Evolutionary conservation across 495 filamentous ascomycete species (phyloP).

Genomic region (Aspergillus sclerotioniger): DNA sequence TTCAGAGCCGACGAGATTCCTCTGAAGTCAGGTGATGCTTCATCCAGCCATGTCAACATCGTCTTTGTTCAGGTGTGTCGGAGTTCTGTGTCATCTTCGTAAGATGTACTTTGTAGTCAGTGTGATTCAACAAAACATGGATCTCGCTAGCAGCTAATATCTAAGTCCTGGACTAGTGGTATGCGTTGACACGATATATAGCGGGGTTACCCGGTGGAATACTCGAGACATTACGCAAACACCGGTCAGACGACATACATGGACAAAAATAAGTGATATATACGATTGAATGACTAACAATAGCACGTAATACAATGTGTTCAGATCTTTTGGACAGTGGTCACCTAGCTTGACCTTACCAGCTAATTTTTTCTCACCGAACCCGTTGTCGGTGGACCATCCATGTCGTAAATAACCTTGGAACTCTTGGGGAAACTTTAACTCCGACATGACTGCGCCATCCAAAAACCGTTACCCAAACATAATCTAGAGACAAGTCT

Average conservation of each 20-base stretch:
- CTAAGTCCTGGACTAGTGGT: too few species aligned
- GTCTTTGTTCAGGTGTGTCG: too few species aligned
- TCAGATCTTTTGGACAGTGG: constrained; percentile 24
- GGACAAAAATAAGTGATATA: neutral
- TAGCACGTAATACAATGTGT: neutral
- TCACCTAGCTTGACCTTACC: constrained; percentile 48
- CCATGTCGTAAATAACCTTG: constrained; percentile 13
- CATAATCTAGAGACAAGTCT: constrained; percentile 4
- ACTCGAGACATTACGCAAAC: too few species aligned
- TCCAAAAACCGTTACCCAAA: constrained; percentile 12
- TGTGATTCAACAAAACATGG: too few species aligned
- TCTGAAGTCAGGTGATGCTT: too few species aligned
- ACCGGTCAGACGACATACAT: too few species aligned
- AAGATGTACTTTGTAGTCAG: too few species aligned
- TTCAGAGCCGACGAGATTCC: too few species aligned
- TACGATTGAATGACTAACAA: neutral
- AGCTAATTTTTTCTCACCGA: constrained; percentile 7
- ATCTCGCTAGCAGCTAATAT: too few species aligned
- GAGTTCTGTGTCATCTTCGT: too few species aligned
- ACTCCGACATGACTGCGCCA: constrained; percentile 21
- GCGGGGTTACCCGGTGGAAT: too few species aligned
- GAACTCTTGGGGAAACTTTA: constrained; percentile 11
- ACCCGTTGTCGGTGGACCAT: constrained; percentile 11
- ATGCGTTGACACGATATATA: neutral
- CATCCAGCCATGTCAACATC: too few species aligned